A percentile compares a stretch with the other conserved stretches of the same genome.
Conservation (phyloP, 1,284 basidiomycete species). For the Ganoderma resinaceum region DNA sequence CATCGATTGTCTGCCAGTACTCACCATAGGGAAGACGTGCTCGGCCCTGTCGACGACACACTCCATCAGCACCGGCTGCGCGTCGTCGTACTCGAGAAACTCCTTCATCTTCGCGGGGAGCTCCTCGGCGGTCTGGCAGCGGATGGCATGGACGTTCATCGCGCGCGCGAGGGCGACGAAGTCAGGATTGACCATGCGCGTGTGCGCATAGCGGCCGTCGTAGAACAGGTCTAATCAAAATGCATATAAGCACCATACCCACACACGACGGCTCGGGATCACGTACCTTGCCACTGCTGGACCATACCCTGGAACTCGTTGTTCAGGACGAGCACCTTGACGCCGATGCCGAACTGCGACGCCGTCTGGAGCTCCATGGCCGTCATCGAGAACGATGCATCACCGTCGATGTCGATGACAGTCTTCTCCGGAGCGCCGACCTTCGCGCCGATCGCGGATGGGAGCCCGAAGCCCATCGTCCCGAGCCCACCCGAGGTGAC, state of each 20-base stretch:
- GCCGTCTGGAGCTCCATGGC: constrained; percentile 99
- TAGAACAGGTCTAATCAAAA: constrained; percentile 86
- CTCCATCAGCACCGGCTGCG: constrained; percentile 90
- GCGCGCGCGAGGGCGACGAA: constrained; percentile 89
- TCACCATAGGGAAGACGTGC: constrained; percentile 95
- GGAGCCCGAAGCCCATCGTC: constrained; percentile 98
- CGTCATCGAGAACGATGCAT: constrained; percentile 99
- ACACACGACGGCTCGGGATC: not conserved
- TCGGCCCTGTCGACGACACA: constrained; percentile 88
- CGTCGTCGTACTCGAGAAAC: constrained; percentile 93
- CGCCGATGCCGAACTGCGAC: constrained; percentile 90
- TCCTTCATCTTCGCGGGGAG: constrained; percentile 97
- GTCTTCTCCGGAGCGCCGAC: constrained; percentile 94
- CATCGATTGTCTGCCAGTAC: constrained; percentile 31
- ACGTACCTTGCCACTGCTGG: constrained; percentile 93
- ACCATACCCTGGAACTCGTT: constrained; percentile 99
- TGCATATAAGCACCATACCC: not conserved
- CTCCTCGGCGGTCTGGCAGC: constrained; percentile 76
- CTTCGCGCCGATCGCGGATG: constrained; percentile 95
- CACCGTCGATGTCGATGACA: constrained; percentile 96
- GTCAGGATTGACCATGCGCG: constrained; percentile 93
- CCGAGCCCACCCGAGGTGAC: constrained; percentile 98
- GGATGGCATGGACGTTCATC: constrained; percentile 93
- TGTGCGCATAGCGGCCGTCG: constrained; percentile 93
- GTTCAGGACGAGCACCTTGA: constrained; percentile 91